Evolutionary conservation across 2,329 filamentous ascomycete species (phyloP).

Genomic region (Xylaria sp.): DNA sequence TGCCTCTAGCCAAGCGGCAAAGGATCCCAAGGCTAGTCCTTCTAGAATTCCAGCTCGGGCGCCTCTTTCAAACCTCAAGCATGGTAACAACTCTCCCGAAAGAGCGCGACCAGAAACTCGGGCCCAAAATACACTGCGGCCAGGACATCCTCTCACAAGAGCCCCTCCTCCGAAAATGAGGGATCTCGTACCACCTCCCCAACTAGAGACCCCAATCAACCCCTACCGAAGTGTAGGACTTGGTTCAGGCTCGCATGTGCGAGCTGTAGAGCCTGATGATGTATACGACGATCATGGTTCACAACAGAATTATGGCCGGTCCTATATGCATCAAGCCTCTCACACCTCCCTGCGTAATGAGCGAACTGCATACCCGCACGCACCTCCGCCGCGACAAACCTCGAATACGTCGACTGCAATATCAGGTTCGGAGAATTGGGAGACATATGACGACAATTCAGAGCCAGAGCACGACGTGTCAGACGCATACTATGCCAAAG

Average conservation of each 20-base stretch:
- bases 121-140: conserved; percentile 54
- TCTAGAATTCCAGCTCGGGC: conserved; percentile 73
- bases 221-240: conserved; percentile 56
- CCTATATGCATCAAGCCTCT: conserved; percentile 42
- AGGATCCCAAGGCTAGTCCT: conserved; percentile 57
- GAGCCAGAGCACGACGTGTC: conserved; percentile 76
- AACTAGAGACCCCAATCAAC: conserved; percentile 57
- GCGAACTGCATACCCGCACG: conserved; percentile 49
- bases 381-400: conserved; percentile 64
- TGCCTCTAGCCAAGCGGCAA: conserved; percentile 36
- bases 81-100: conserved; percentile 82
- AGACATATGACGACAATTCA: conserved; percentile 88
- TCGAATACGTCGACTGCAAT: conserved; percentile 77
- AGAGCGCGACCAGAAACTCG: conserved; percentile 58
- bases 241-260: conserved; percentile 59
- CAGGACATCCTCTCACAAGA: conserved; percentile 61
- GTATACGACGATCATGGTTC: conserved; percentile 75
- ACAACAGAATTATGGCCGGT: conserved; percentile 44
- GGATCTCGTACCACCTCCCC: conserved; percentile 65
- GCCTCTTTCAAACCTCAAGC: conserved; percentile 70
- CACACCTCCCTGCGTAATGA: conserved; percentile 51
- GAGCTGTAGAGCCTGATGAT: conserved; percentile 76
- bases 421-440: conserved; percentile 95
- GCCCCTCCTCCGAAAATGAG: conserved; percentile 92
- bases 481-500: conserved; percentile 80